Percentiles rank a stretch among this genome's conserved stretches.
These are phyloP conservation scores for Serendipita indica DNA, from an alignment of 768 basidiomycete species.

Conservation along the genomic window DNA sequence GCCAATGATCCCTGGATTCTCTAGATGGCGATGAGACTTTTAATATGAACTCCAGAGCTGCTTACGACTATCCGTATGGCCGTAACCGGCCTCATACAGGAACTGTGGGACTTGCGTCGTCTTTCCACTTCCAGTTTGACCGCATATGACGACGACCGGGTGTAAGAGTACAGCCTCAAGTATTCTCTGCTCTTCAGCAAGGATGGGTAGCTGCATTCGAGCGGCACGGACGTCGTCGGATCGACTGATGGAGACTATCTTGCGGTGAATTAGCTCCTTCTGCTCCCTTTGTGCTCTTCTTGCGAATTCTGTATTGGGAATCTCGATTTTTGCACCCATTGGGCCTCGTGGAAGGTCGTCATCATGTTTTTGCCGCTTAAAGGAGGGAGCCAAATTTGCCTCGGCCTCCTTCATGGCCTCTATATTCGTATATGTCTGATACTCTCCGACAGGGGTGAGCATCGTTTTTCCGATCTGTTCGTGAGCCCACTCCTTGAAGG, in stretches of 20 bases:
- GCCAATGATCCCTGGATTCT: constrained; percentile 96
- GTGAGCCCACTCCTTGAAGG: constrained; percentile 85
- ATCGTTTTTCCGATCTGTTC: constrained; percentile 40
- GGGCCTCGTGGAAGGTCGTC: constrained; percentile 44
- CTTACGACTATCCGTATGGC: constrained; percentile 64
- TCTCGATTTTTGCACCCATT: constrained; percentile 51
- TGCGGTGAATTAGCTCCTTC: constrained; percentile 12
- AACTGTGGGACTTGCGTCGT: constrained; percentile 98
- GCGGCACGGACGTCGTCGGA: constrained; percentile 59
- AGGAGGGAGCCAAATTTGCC: constrained; percentile 12
- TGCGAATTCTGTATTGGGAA: constrained; percentile 55
- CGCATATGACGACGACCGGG: constrained; percentile 71
- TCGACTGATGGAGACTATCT: constrained; percentile 38
- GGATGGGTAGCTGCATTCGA: constrained; percentile 70
- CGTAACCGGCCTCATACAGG: constrained; percentile 94
- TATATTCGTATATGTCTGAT: constrained; percentile 24
- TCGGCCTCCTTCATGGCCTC: constrained; percentile 12
- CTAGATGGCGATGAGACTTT: constrained; percentile 27
- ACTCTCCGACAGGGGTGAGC: constrained; percentile 28
- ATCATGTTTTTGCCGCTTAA: constrained; percentile 17
- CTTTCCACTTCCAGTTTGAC: constrained; percentile 97
- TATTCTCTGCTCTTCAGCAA: constrained; percentile 85
- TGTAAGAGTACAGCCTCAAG: constrained; percentile 84
- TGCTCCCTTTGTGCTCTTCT: constrained; percentile 27
- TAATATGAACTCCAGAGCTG: constrained; percentile 12